These are phyloP conservation scores for Phytophthora brassicae DNA, from an alignment of 352 stramenopile species.

Conservation along the genomic window DNA sequence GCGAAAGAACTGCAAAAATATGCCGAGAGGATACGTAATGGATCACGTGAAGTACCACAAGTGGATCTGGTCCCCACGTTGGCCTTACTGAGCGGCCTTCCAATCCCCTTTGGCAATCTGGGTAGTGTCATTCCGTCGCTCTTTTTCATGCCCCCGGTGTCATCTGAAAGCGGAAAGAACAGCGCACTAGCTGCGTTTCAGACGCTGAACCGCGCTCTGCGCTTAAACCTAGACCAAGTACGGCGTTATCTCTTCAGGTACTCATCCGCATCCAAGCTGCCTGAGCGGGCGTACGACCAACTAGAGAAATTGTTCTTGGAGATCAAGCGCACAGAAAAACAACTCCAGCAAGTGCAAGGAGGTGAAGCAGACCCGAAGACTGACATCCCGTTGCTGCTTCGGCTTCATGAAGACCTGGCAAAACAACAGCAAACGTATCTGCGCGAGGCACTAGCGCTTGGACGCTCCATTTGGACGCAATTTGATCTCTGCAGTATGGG, in stretches of 20 bases:
- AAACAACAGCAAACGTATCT: conserved; percentile 60
- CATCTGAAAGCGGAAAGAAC: conserved; percentile 3
- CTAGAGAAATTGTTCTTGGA: conserved; percentile 56
- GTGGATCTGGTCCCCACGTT: conserved; percentile 97
- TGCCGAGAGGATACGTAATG: conserved; percentile 27
- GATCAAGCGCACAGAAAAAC: conserved; percentile 33
- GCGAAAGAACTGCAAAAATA: conserved; percentile 22
- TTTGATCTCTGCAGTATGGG: conserved; percentile 83
- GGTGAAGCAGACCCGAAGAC: conserved; percentile 7
- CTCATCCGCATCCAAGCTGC: conserved; percentile 65
- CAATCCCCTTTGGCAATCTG: conserved; percentile 96
- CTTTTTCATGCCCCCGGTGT: conserved; percentile 52
- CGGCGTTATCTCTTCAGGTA: conserved; percentile 76
- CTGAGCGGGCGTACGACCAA: conserved; percentile 51
- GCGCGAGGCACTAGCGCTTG: conserved; percentile 58
- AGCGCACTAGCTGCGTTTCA: conserved; percentile 35
- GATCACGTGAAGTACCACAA: conserved; percentile 74
- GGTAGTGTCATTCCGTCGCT: conserved; percentile 92
- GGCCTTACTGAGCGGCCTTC: conserved; percentile 91
- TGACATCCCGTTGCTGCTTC: conserved; percentile 36
- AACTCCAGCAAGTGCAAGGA: conserved; percentile 26
- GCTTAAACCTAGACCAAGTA: conserved; percentile 86
- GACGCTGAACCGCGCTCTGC: conserved; percentile 65
- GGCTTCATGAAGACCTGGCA: conserved; percentile 39
- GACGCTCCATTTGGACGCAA: conserved; percentile 85